Base-by-base conservation (phyloP, 2,329 filamentous ascomycete genomes). In the Lachnellula arida region DNA sequence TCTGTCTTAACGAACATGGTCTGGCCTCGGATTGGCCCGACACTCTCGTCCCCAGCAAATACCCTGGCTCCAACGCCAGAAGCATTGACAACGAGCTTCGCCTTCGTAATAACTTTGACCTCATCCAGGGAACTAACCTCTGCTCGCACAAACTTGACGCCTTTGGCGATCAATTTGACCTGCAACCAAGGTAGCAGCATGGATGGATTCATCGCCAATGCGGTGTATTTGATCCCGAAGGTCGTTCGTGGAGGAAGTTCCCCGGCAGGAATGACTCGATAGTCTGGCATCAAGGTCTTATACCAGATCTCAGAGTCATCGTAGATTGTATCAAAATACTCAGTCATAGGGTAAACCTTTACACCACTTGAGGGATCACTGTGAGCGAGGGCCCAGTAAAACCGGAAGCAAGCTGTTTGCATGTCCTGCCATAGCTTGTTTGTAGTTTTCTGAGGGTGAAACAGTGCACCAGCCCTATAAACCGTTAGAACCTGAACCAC, bases 1-100 rank as follows among this genome's bases (percentile, higher is more conserved):
- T 53, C 37, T 9, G 62, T 59, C 39, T 64, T 63, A 4, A 67
- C 58, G 46, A 66, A 65, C 61, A 67, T 63, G 1, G 65, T 67
- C 46, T 66, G 63, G 3, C 65, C 63, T 40, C 65, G 48, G 2
- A 67, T 51, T 2, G 63, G 59, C 11, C 23, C 15, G 12, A 67
- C 63, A 7, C 46, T 37, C 4, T 56, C 47, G 51, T 67, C 65
- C 1, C 46, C 40, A 14, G 60, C 63, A 1, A 67, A 37, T 9
- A 49, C 43, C 37, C 44, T 56, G 1, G 65, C 62, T 2, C 63
- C 63, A 23, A 65, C 57, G 9, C 65, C 65, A 5, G 61, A 63
- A 12, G 63, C 62, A 48, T 67, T 66, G 15, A 67, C 51, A 23
- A 66, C 51, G 2, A 67, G 28, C 28, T 52, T 60, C n/a, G 56